Percentiles rank a stretch among this genome's conserved stretches.
phyloP scores from a whole-genome alignment of 2,329 filamentous ascomycete genomes.

The Venturia pyrina region DNA sequence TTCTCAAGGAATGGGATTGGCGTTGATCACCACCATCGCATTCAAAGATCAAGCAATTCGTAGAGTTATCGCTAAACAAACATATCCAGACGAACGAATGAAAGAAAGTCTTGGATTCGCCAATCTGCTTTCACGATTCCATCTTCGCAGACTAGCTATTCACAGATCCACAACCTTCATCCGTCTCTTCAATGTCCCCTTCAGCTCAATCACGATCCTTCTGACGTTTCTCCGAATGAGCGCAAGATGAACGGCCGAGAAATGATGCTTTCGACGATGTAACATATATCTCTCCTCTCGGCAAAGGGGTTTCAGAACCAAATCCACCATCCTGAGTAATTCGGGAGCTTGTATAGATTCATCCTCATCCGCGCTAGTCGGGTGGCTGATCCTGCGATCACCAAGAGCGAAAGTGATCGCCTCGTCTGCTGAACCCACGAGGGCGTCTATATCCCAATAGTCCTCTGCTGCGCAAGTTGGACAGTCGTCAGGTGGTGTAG shows the following conservation, averaged over 20 bases:
- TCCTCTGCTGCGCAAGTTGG: neutral
- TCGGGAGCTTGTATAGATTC: neutral
- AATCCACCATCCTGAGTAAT: slow-evolving; percentile 6
- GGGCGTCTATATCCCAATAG: neutral
- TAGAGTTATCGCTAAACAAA: too few relatives aligned
- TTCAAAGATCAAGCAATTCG: too few relatives aligned
- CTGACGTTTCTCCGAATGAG: slow-evolving; percentile 3
- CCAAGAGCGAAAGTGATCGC: neutral
- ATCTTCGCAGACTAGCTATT: neutral
- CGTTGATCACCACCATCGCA: too few relatives aligned
- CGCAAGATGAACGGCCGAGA: slow-evolving; percentile 2
- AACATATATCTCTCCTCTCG: slow-evolving; percentile 6
- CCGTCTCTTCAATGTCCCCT: neutral
- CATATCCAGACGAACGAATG: too few relatives aligned
- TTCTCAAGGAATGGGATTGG: too few relatives aligned
- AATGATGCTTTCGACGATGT: slow-evolving; percentile 1
- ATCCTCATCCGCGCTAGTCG: neutral
- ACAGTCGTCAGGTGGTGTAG: neutral
- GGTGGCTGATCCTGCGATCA: neutral
- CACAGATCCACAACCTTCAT: slow-evolving; percentile 1
- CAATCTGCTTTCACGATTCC: neutral
- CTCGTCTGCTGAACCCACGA: neutral
- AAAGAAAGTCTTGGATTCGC: too few relatives aligned
- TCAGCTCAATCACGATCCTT: neutral
- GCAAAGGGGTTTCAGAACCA: slow-evolving; percentile 8